These are phyloP conservation scores for Polytrichum commune DNA, from an alignment of 225 moss, liverwort and hornwort genomes.

Conservation along the genomic window DNA sequence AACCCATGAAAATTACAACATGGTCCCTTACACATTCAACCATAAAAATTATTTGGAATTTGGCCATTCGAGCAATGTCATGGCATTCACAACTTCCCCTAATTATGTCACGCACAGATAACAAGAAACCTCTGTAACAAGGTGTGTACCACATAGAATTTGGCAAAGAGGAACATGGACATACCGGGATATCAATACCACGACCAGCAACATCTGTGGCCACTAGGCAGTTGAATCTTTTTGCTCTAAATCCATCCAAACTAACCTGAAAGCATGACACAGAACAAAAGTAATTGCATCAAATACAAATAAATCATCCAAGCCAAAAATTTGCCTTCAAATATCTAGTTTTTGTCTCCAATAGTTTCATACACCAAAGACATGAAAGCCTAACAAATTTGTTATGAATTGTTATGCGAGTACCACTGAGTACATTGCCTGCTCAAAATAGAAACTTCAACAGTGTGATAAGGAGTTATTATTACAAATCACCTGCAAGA, in stretches of 20 bases:
- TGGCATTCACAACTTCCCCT: neutral
- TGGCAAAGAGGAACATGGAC: constrained; percentile 2
- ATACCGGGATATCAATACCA: constrained; percentile 70
- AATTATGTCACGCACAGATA: neutral
- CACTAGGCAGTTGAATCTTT: constrained; percentile 66
- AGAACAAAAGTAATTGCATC: no score
- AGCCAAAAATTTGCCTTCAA: neutral
- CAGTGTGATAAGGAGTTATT: neutral
- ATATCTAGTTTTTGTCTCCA: neutral
- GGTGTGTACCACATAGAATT: no score
- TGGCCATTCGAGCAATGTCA: neutral
- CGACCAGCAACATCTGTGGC: constrained; percentile 69
- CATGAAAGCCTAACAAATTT: neutral
- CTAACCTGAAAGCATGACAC: constrained; percentile 30
- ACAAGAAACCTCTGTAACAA: neutral
- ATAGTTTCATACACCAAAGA: neutral
- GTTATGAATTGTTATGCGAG: neutral
- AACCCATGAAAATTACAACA: no score
- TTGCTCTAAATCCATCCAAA: constrained; percentile 65
- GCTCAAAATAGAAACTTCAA: neutral
- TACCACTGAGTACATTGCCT: neutral
- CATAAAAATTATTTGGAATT: neutral
- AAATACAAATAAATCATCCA: neutral
- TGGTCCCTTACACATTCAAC: neutral
- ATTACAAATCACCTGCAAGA: neutral